phyloP scores from a whole-genome alignment of 805 yeast genomes.

The Priceomyces carsonii region DNA sequence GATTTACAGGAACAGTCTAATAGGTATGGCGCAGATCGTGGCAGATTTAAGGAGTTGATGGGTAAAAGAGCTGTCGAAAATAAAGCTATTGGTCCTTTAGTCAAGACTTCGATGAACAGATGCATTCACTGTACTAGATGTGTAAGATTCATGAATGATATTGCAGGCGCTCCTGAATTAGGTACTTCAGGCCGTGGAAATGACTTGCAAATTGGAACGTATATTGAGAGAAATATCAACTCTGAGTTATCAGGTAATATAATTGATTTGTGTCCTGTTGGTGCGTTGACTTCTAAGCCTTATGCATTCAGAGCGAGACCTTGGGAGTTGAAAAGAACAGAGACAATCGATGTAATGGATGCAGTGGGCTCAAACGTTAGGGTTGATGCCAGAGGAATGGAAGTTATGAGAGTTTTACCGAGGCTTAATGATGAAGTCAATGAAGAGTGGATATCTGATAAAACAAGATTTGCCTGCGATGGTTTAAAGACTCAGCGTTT shows the following conservation, averaged over 20 bases:
- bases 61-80: constrained; percentile 92
- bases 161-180: constrained; percentile 90
- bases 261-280: constrained; percentile 88
- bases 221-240: constrained; percentile 80
- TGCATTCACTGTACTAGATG: constrained; percentile 93
- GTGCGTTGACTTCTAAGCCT: constrained; percentile 87
- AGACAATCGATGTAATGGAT: constrained; percentile 80
- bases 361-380: constrained; percentile 81
- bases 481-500: constrained; percentile 85
- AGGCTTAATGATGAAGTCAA: constrained; percentile 83
- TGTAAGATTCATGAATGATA: constrained; percentile 85
- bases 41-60: constrained; percentile 75
- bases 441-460: constrained; percentile 91
- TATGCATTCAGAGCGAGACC: constrained; percentile 92
- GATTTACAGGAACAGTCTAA: constrained; percentile 86
- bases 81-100: constrained; percentile 86
- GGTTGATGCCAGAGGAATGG: constrained; percentile 84
- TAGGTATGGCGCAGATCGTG: constrained; percentile 83
- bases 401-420: constrained; percentile 85
- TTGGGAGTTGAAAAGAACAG: constrained; percentile 90
- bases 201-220: constrained; percentile 89
- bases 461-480: constrained; percentile 82
- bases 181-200: constrained; percentile 91
- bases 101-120: constrained; percentile 89
- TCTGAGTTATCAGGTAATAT: constrained; percentile 86